phyloP scores from a whole-genome alignment of 768 basidiomycete species.

The Russula earlei region DNA sequence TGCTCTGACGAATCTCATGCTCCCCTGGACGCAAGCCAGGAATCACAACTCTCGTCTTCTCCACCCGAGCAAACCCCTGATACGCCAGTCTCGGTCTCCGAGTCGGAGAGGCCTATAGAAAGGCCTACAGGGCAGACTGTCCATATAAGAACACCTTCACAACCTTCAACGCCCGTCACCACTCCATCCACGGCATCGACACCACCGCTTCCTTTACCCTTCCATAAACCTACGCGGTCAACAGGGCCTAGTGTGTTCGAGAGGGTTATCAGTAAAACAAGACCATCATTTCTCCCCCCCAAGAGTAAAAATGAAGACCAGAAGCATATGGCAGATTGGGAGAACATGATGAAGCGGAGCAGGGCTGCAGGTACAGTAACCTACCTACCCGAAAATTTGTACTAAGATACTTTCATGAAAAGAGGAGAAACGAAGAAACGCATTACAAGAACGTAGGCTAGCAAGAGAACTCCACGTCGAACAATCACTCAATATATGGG shows the following conservation, averaged over 20 bases:
- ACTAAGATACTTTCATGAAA: not conserved
- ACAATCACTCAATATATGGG: conserved; percentile 65
- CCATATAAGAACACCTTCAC: conserved; percentile 4
- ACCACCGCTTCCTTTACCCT: conserved; percentile 19
- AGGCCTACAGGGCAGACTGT: not conserved
- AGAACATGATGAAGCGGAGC: conserved; percentile 80
- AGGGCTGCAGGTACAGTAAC: conserved; percentile 47
- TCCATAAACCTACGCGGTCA: conserved; percentile 38
- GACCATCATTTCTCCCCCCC: conserved; percentile 80
- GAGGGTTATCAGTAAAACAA: conserved; percentile 72
- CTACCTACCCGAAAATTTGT: not conserved
- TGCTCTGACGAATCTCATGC: not conserved
- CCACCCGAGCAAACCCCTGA: conserved; percentile 5
- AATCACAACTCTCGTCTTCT: conserved; percentile 1
- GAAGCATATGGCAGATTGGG: conserved; percentile 81
- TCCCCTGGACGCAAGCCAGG: not conserved
- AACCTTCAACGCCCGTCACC: conserved; percentile 27
- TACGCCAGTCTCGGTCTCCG: conserved; percentile 14
- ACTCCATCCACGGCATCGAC: conserved; percentile 25
- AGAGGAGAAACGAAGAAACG: conserved; percentile 67
- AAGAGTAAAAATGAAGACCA: conserved; percentile 68
- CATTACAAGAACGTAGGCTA: conserved; percentile 50
- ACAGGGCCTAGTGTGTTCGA: conserved; percentile 63
- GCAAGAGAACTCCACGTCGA: conserved; percentile 61
- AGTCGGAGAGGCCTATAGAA: not conserved